These are phyloP conservation scores for Bidens hawaiensis DNA, from an alignment of 140 eudicot species.

Conservation along the genomic window DNA sequence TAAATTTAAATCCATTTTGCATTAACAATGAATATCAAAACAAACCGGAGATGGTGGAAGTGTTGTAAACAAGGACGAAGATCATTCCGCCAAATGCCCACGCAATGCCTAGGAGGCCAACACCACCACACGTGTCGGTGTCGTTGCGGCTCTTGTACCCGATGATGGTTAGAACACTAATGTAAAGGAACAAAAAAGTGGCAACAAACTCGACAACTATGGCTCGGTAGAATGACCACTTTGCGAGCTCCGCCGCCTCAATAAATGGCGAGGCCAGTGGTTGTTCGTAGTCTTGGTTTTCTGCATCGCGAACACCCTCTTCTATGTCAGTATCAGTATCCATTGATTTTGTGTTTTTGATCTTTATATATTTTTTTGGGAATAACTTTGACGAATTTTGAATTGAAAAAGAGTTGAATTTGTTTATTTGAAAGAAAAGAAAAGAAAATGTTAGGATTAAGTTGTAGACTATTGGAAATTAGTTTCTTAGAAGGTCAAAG, in stretches of 20 bases:
- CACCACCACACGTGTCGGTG: slow-evolving; percentile 43
- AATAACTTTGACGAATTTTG: slow-evolving; percentile 1
- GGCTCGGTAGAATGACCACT: slow-evolving; percentile 64
- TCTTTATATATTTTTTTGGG: not conserved
- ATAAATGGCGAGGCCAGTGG: slow-evolving; percentile 43
- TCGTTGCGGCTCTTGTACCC: slow-evolving; percentile 53
- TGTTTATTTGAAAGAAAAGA: slow-evolving; percentile 8
- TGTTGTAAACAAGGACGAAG: slow-evolving; percentile 69
- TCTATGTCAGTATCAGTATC: slow-evolving; percentile 33
- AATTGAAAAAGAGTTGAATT: slow-evolving; percentile 21
- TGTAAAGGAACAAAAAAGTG: slow-evolving; percentile 55
- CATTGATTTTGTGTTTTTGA: slow-evolving; percentile 13
- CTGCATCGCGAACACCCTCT: slow-evolving; percentile 20
- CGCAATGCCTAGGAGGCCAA: slow-evolving; percentile 63
- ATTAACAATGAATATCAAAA: too few relatives aligned
- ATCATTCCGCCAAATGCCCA: slow-evolving; percentile 85
- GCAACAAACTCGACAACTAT: slow-evolving; percentile 51
- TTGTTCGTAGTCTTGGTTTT: slow-evolving; percentile 36
- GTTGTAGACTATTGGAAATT: slow-evolving; percentile 25
- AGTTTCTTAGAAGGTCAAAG: slow-evolving; percentile 24
- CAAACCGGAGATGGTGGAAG: slow-evolving; percentile 72
- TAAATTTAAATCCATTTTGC: too few relatives aligned
- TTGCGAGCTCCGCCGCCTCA: slow-evolving; percentile 38
- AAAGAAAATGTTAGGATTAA: slow-evolving; percentile 3
- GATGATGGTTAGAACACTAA: slow-evolving; percentile 53